Evolutionary conservation across 2,329 filamentous ascomycete genomes (phyloP).

Genomic region (Colletotrichum endophyticum): DNA sequence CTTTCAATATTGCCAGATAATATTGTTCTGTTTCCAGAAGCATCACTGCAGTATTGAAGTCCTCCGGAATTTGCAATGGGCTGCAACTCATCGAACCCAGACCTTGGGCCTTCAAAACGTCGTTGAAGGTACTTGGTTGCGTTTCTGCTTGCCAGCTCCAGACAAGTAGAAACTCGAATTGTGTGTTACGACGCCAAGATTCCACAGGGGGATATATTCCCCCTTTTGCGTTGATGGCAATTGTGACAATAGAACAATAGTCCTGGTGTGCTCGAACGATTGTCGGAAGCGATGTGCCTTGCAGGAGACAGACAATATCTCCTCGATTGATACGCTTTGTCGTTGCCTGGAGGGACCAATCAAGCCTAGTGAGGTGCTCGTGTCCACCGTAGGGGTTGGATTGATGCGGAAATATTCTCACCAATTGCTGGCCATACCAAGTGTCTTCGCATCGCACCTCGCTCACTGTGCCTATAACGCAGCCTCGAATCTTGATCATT

Average conservation of each 20-base stretch:
- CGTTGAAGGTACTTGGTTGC: accelerated
- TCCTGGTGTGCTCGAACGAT: not conserved
- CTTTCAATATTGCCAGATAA: accelerated
- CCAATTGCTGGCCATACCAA: not conserved
- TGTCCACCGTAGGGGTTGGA: not conserved
- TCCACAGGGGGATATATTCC: accelerated
- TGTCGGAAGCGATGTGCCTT: not conserved
- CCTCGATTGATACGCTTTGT: accelerated
- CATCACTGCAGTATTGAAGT: accelerated
- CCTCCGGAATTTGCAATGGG: accelerated
- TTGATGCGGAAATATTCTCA: accelerated
- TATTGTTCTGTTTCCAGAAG: accelerated
- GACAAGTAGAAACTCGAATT: accelerated
- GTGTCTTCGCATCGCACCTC: accelerated
- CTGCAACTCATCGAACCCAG: accelerated
- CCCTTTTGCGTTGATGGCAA: accelerated
- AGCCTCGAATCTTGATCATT: accelerated
- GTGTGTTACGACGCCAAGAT: accelerated
- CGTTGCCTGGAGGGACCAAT: not conserved
- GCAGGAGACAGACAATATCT: not conserved
- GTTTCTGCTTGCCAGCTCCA: not conserved
- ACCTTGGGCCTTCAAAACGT: accelerated
- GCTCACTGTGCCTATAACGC: accelerated
- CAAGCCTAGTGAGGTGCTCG: too few species aligned
- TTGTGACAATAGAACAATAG: not conserved